Conservation (phyloP, 2,329 filamentous ascomycete species). For the Aspergillus luchuensis region DNA sequence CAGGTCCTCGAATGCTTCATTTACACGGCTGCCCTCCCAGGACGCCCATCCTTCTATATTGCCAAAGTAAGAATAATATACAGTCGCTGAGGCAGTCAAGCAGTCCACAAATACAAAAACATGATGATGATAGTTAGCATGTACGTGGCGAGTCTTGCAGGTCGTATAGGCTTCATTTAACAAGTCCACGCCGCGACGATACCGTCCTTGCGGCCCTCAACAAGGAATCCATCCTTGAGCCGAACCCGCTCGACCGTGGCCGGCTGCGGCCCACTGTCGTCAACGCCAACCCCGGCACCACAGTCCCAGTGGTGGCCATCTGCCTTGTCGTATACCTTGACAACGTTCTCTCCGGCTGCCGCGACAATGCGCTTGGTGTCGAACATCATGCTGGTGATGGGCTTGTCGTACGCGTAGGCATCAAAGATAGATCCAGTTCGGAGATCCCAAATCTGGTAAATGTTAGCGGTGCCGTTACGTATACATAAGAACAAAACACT, state of each 20-base stretch:
- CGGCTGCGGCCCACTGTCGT: constrained; percentile 65
- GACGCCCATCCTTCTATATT: constrained; percentile 4
- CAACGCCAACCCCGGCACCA: constrained; percentile 72
- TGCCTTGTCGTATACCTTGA: constrained; percentile 97
- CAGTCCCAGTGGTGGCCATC: constrained; percentile 97
- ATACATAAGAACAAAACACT: constrained; percentile 41
- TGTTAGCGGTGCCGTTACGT: constrained; percentile 22
- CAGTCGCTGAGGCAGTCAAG: constrained; percentile 16
- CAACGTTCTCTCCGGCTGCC: constrained; percentile 87
- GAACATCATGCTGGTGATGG: constrained; percentile 97
- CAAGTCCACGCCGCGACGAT: constrained; percentile 90
- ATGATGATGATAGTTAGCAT: constrained; percentile 10
- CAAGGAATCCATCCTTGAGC: constrained; percentile 89
- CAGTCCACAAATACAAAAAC: constrained; percentile 11
- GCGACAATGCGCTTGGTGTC: constrained; percentile 85
- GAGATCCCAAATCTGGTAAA: constrained; percentile 88
- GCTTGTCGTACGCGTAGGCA: constrained; percentile 90
- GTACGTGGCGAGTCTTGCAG: constrained; percentile 5
- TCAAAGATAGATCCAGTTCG: constrained; percentile 94
- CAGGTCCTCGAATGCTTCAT: neutral
- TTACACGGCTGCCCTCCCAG: constrained; percentile 2
- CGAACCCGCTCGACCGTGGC: constrained; percentile 80
- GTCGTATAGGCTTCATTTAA: constrained; percentile 33
- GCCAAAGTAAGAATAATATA: constrained; percentile 18
- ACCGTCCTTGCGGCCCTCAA: constrained; percentile 86